Base-by-base conservation (phyloP, 805 yeast species). In the Yamadazyma tumulicola region DNA sequence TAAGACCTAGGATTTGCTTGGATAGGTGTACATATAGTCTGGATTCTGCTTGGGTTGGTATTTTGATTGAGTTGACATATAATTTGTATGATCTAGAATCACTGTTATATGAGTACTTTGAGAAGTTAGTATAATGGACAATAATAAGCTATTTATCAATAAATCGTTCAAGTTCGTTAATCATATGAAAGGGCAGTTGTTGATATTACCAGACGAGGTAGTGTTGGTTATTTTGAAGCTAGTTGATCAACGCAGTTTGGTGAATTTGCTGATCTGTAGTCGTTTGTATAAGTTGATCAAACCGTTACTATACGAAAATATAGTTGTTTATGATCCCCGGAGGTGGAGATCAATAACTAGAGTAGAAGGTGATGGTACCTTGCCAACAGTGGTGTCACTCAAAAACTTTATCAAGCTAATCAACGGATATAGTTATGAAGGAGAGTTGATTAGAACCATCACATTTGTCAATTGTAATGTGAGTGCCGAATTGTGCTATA, bases 381-480 rank as follows among this genome's bases (percentile, higher is more conserved):
- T 6, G 6, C 17, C 5, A 18, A 28, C 31, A 4, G 13, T 28
- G 6, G 13, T 28, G 5, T 16, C 21, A 6, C 18, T 28, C 5
- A 28, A 28, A 15, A 28, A 28, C 13, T 28, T 28, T 10, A 17
- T 28, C 5, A 28, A 28, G 13, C n/a, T 28, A 16, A 16, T 28
- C 6, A 18, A 28, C 12, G 13, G 22, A n/a, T 28, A 28, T 17
- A 10, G 10, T 6, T 28, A 18, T 17, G 31, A 28, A 17, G 5
- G 9, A 4, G 6, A 28, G 10, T 17, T 28, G 22, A 16, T 28
- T 7, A 16, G 12, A 18, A 6, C 11, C n/a, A 8, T 28, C 6
- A 18, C 11, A 9, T 28, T 28, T n/a, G 18, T 18, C 12, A 6
- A 18, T 6, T 28, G 31, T 16, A 15, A 18, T 18, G 19, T 28